Base-by-base conservation (phyloP, 768 basidiomycete species). In the Russula emetica region DNA sequence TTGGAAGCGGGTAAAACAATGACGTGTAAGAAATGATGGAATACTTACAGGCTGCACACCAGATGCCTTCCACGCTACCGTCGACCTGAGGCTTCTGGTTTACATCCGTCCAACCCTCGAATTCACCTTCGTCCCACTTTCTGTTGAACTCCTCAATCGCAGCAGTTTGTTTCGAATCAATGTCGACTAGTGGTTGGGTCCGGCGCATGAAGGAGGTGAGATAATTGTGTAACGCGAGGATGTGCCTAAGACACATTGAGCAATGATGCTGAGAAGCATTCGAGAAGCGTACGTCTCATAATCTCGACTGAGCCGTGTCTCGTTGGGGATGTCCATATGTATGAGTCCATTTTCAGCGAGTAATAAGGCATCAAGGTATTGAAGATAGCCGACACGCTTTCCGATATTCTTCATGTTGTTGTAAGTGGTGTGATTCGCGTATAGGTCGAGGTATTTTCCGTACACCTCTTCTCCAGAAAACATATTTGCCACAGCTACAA, bases 401-500 rank as follows among this genome's bases (percentile, higher is more conserved):
- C 86, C 83, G 55, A 94, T 83, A 63, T 87, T 84, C 76, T 91
- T 92, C 67, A 99, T 75, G 75, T 99, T 99, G 78, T 85, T 86
- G 77, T 91, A 98, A 55, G 89, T 79, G 54, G 88, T 83, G 70
- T 98, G 97, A 63, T 91, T 87, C 55, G 85, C 79, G 74, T 98
- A 92, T 62, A 99, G 74, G 74, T 99, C 97, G 65, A 98, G 83
- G 73, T 96, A 98, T 75, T 91, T 91, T 57, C 97, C 97, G 69
- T 95, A 92, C 9, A 83, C 83, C 73, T 99, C 97, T 78, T 98
- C 96, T 38, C 97, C 97, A 14, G 95, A 96, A 77, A 99, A 99
- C 69, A 96, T 75, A 55, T 91, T 75, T 40, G 89, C 87, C 60
- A 93, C 80, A 58, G 89, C 92, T 93, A 47, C 34, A 47, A 63